Evolutionary conservation across 306 rosid genomes (phyloP), one percentile per base, ranked within the genome.

Genomic region (Vigna nakashimae): DNA sequence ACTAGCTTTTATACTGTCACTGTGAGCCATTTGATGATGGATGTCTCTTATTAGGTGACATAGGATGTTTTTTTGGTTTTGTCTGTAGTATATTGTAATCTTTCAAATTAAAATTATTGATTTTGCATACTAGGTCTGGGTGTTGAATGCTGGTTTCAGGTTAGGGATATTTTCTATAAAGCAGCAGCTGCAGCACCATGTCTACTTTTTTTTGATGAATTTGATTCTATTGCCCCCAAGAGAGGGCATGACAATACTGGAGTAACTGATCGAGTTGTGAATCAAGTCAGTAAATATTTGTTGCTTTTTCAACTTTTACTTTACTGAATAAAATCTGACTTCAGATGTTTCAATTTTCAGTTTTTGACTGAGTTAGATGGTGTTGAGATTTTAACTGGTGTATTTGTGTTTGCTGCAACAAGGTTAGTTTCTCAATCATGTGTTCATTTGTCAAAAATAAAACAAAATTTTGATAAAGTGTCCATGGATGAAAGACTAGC

Each of bases 211-310:
- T 95, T 95, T 81, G 97, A 92, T 67, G 98, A 92, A 82, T 95
- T 94, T 78, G 98, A 94, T 88, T 94, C 98, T 49, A 92, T 94
- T 78, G 98, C 98, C 66, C 98, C 98, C 12, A 92, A 92, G 89
- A 90, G 97, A 88, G 98, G 98, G 80, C 97, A 92, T 78, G 98
- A 94, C 87, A 94, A 94, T 84, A 94, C 97, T 78, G 98, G 98
- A 83, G 98, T 94, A 28, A 94, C 97, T 57, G 98, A 94, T 75
- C 97, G 98, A 76, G 97, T 94, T 51, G 98, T 92, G 79, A 94
- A 94, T 89, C 98, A 94, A 80, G 98, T 94, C 51, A 70, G 86
- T 87, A 43, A 74, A 65, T 65, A 24, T 49, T 59, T 71, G 16
- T 71, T 67, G 51, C 15, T 38, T 70, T 76, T 68, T 56, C 18